These are phyloP conservation scores for Fusarium nodosum DNA, from an alignment of 2,329 filamentous ascomycete species.

Conservation along the genomic window DNA sequence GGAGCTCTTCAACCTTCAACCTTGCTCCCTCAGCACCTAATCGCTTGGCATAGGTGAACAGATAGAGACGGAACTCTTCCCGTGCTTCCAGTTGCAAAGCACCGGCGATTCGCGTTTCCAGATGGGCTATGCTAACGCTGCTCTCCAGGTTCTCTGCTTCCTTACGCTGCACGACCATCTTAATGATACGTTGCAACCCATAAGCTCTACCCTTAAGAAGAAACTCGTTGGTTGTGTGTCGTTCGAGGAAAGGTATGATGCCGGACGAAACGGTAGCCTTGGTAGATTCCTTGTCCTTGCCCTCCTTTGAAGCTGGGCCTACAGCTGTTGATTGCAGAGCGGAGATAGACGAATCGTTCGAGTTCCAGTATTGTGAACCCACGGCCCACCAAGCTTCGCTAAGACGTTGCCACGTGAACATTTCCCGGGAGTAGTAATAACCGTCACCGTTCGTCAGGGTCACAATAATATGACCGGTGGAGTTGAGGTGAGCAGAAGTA, in stretches of 20 bases:
- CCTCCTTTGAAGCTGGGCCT: conserved; percentile 66
- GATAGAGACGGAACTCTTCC: conserved; percentile 93
- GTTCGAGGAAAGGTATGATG: conserved; percentile 92
- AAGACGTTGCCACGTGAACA: conserved; percentile 95
- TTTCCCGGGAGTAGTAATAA: conserved; percentile 85
- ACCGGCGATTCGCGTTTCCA: conserved; percentile 94
- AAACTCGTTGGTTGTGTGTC: conserved; percentile 94
- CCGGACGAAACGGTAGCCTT: conserved; percentile 81
- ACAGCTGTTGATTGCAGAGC: conserved; percentile 81
- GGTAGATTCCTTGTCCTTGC: conserved; percentile 61
- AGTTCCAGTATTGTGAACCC: conserved; percentile 99
- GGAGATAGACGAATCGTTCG: conserved; percentile 89
- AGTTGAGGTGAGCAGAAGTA: conserved; percentile 92
- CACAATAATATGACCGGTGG: conserved; percentile 86
- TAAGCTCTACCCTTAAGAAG: conserved; percentile 92
- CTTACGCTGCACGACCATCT: conserved; percentile 86
- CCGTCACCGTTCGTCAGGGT: conserved; percentile 95
- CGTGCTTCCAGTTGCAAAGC: conserved; percentile 85
- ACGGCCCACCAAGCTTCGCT: conserved; percentile 99
- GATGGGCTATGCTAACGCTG: conserved; percentile 89
- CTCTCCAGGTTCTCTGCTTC: conserved; percentile 94
- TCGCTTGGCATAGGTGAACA: conserved; percentile 98
- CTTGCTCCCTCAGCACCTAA: conserved; percentile 90
- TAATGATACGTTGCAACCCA: conserved; percentile 91
- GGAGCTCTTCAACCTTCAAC: conserved; percentile 91